These are phyloP conservation scores for Trichoderma orchidacearum DNA, from an alignment of 495 filamentous ascomycete genomes.

Conservation along the genomic window DNA sequence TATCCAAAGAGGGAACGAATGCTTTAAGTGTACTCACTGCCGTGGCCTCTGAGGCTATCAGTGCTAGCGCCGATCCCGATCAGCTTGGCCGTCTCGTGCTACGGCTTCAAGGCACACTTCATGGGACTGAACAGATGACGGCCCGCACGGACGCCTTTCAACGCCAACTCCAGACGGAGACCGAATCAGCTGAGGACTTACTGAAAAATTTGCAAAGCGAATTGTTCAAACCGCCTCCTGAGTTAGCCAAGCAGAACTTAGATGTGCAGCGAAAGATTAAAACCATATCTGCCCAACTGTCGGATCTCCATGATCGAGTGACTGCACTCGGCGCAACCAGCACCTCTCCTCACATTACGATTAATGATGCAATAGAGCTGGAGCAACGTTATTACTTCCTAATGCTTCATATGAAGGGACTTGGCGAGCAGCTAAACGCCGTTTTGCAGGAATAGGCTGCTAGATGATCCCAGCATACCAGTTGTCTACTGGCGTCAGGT, in stretches of 20 bases:
- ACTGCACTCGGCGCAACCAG: slow-evolving; percentile 14
- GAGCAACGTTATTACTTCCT: slow-evolving; percentile 39
- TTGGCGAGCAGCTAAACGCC: slow-evolving; percentile 42
- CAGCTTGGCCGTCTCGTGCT: slow-evolving; percentile 21
- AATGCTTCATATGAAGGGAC: slow-evolving; percentile 33
- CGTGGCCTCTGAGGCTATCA: slow-evolving; percentile 17
- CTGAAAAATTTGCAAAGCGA: slow-evolving; percentile 23
- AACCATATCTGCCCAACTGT: slow-evolving; percentile 39
- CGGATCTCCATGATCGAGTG: slow-evolving; percentile 33
- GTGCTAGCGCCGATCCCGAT: slow-evolving; percentile 17
- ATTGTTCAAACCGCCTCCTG: slow-evolving; percentile 32
- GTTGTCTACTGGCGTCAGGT: too few relatives aligned
- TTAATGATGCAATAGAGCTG: slow-evolving; percentile 33
- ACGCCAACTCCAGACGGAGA: slow-evolving; percentile 23
- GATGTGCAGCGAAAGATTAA: slow-evolving; percentile 51
- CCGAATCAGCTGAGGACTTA: slow-evolving; percentile 11
- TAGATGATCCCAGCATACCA: neutral
- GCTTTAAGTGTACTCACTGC: slow-evolving; percentile 28
- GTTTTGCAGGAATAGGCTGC: slow-evolving; percentile 19
- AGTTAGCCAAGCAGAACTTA: slow-evolving; percentile 43
- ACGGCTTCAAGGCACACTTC: slow-evolving; percentile 19
- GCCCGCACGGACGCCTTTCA: slow-evolving; percentile 26
- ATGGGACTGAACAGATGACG: slow-evolving; percentile 26
- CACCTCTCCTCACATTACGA: slow-evolving; percentile 14
- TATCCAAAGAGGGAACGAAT: slow-evolving; percentile 29